Evolutionary conservation across 768 basidiomycete genomes (phyloP).

Genomic region (Podaxis sp.): DNA sequence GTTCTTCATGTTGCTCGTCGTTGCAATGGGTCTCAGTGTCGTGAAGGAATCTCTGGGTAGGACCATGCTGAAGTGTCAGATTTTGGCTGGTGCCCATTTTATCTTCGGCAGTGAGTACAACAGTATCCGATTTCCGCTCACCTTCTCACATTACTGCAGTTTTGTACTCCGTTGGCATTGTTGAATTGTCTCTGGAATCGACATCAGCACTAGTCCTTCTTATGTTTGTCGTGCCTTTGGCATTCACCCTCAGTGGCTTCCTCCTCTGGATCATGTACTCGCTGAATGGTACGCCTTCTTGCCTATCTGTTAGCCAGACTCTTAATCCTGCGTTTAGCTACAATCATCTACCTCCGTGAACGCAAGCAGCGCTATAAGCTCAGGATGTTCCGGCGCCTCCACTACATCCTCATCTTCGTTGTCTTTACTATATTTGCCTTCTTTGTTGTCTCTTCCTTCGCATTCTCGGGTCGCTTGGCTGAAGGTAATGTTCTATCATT

Average conservation of each 20-base stretch:
- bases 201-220: slow-evolving; percentile 83
- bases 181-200: slow-evolving; percentile 87
- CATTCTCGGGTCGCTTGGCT: slow-evolving; percentile 86
- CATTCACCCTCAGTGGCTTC: slow-evolving; percentile 94
- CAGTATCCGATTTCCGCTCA: neutral
- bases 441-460: slow-evolving; percentile 89
- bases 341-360: slow-evolving; percentile 80
- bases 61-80: slow-evolving; percentile 81
- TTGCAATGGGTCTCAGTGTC: slow-evolving; percentile 89
- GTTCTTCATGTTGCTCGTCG: slow-evolving; percentile 93
- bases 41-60: slow-evolving; percentile 84
- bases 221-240: slow-evolving; percentile 90
- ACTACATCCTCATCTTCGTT: slow-evolving; percentile 80
- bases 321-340: slow-evolving; percentile 47
- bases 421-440: slow-evolving; percentile 83
- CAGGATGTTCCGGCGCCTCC: slow-evolving; percentile 83
- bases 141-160: slow-evolving; percentile 40
- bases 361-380: slow-evolving; percentile 88
- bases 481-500: slow-evolving; percentile 58
- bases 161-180: slow-evolving; percentile 92
- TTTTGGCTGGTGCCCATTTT: slow-evolving; percentile 84
- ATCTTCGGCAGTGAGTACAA: slow-evolving; percentile 83
- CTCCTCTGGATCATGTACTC: slow-evolving; percentile 94
- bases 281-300: slow-evolving; percentile 64
- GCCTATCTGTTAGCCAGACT: neutral